Conservation (phyloP, 2,329 filamentous ascomycete species). For the Fusarium coicis region DNA sequence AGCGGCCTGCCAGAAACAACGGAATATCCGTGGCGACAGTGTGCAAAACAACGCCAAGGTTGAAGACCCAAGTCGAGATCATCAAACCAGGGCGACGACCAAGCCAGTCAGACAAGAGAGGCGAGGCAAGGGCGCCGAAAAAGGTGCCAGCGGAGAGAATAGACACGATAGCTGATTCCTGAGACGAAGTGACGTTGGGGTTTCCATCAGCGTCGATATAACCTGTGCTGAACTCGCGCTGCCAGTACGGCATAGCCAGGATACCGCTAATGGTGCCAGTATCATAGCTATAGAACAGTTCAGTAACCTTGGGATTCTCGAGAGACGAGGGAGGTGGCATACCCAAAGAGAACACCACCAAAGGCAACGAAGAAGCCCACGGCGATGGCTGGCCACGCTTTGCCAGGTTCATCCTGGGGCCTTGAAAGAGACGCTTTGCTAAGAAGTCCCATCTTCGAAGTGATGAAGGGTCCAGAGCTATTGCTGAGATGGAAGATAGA, state of each 20-base stretch:
- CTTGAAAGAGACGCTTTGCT: neutral
- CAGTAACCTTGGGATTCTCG: neutral
- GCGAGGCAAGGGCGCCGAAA: slow-evolving; percentile 74
- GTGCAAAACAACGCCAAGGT: slow-evolving; percentile 74
- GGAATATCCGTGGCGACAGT: slow-evolving; percentile 68
- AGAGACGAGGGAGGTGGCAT: neutral
- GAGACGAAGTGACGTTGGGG: slow-evolving; percentile 57
- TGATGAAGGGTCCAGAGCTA: neutral
- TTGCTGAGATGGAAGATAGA: neutral
- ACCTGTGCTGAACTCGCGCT: slow-evolving; percentile 47
- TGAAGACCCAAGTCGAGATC: slow-evolving; percentile 70
- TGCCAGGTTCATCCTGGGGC: slow-evolving; percentile 58
- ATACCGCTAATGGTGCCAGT: slow-evolving; percentile 68
- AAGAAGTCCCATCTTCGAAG: neutral
- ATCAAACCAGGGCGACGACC: slow-evolving; percentile 75
- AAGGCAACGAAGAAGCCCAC: slow-evolving; percentile 64
- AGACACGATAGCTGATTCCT: slow-evolving; percentile 74
- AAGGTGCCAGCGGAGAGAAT: slow-evolving; percentile 83
- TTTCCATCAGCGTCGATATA: slow-evolving; percentile 41
- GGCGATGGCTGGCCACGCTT: slow-evolving; percentile 68
- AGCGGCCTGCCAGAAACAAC: slow-evolving; percentile 75
- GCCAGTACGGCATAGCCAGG: slow-evolving; percentile 57
- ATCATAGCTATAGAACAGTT: slow-evolving; percentile 57
- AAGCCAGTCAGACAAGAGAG: slow-evolving; percentile 70
- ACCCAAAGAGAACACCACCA: slow-evolving; percentile 42